These are phyloP conservation scores for Fusarium humuli DNA, from an alignment of 2,329 filamentous ascomycete genomes.

Conservation along the genomic window DNA sequence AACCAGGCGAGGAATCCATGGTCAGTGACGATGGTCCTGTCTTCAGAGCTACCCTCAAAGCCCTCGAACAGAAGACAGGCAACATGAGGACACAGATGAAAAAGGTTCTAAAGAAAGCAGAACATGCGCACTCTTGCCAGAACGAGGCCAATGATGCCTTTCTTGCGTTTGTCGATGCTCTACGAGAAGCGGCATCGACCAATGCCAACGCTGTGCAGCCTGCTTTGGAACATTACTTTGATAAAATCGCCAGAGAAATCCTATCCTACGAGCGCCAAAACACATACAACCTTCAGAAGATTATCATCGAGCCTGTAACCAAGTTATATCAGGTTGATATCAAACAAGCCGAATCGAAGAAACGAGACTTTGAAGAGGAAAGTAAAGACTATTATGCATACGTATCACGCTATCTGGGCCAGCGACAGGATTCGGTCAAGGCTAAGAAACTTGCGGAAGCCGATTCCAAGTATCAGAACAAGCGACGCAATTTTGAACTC, in stretches of 20 bases:
- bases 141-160: conserved; percentile 87
- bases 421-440: conserved; percentile 94
- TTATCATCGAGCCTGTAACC: conserved; percentile 93
- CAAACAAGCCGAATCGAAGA: conserved; percentile 96
- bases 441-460: conserved; percentile 96
- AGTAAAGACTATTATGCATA: conserved; percentile 99
- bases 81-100: conserved; percentile 96
- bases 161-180: conserved; percentile 81
- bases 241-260: conserved; percentile 94
- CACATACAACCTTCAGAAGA: conserved; percentile 83
- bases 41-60: conserved; percentile 96
- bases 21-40: conserved; percentile 92
- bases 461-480: conserved; percentile 95
- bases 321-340: conserved; percentile 96
- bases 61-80: conserved; percentile 94
- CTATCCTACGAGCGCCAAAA: conserved; percentile 88
- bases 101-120: conserved; percentile 93
- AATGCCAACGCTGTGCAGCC: conserved; percentile 98
- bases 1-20: conserved; percentile 86
- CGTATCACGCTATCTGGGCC: conserved; percentile 93
- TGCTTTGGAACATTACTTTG: conserved; percentile 96
- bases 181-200: conserved; percentile 87
- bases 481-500: conserved; percentile 93
- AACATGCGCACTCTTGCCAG: conserved; percentile 85
- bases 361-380: conserved; percentile 97